Evolutionary conservation across 2,329 filamentous ascomycete species (phyloP).

Genomic region (Fusarium napiforme): DNA sequence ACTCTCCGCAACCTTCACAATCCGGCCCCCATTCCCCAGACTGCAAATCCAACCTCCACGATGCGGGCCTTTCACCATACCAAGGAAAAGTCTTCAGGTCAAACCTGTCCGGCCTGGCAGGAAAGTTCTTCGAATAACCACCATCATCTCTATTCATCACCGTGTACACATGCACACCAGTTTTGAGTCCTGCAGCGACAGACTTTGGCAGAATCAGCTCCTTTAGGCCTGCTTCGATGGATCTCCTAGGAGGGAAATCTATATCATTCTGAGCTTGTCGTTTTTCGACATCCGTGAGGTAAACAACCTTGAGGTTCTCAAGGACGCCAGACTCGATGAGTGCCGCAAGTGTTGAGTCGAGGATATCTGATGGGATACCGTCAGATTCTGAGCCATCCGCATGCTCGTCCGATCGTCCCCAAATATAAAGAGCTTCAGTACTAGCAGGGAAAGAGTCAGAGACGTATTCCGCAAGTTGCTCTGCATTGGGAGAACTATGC

Average conservation of each 20-base stretch:
- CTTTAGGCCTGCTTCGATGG: neutral
- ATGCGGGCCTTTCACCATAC: conserved; percentile 15
- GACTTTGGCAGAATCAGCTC: conserved; percentile 5
- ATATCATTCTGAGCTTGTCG: neutral
- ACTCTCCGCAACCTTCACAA: conserved; percentile 29
- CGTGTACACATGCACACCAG: conserved; percentile 22
- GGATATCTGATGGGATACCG: neutral
- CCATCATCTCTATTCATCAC: conserved; percentile 23
- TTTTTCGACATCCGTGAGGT: conserved; percentile 17
- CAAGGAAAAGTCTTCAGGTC: conserved; percentile 22
- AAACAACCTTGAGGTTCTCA: conserved; percentile 16
- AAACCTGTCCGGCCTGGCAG: conserved; percentile 20
- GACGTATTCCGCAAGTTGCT: neutral
- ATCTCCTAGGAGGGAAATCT: rapidly evolving
- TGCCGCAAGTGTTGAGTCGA: conserved; percentile 8
- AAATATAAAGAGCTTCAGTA: conserved; percentile 19
- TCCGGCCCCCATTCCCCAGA: conserved; percentile 24
- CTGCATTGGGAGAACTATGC: rapidly evolving
- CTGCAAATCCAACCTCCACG: conserved; percentile 7
- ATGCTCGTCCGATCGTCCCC: neutral
- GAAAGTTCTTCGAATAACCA: conserved; percentile 25
- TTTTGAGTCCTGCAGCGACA: conserved; percentile 2
- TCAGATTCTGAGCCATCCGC: rapidly evolving
- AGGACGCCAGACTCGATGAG: neutral
- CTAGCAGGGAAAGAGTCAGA: neutral